phyloP scores from a whole-genome alignment of 495 filamentous ascomycete species.

The Zalerion maritima region DNA sequence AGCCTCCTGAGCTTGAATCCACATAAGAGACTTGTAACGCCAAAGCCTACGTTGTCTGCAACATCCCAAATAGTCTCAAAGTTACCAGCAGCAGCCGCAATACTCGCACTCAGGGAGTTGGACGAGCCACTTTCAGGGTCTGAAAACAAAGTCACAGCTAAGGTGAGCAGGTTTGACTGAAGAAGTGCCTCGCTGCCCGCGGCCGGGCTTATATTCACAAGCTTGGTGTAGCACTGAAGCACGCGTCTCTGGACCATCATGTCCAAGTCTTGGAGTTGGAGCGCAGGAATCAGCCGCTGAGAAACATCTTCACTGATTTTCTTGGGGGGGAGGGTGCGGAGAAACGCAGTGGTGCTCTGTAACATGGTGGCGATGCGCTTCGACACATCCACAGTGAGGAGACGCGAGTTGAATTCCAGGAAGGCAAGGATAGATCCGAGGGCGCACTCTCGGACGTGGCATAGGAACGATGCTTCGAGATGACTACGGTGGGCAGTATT shows the following conservation, averaged over 20 bases:
- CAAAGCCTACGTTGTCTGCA: slow-evolving; percentile 87
- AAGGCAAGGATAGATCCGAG: slow-evolving; percentile 84
- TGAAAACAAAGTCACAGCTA: slow-evolving; percentile 82
- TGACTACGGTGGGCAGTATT: slow-evolving; percentile 66
- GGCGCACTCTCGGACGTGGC: slow-evolving; percentile 91
- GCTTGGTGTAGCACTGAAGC: slow-evolving; percentile 82
- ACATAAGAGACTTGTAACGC: slow-evolving; percentile 69
- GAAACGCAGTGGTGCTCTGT: slow-evolving; percentile 84
- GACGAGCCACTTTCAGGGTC: slow-evolving; percentile 80
- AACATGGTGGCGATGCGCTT: slow-evolving; percentile 84
- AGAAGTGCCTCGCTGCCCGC: slow-evolving; percentile 71
- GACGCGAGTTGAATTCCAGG: slow-evolving; percentile 80
- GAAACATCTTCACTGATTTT: slow-evolving; percentile 81
- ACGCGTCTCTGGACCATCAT: slow-evolving; percentile 89
- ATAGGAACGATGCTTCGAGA: slow-evolving; percentile 80
- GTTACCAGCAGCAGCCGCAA: slow-evolving; percentile 75
- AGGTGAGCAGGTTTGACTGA: slow-evolving; percentile 85
- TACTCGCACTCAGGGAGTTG: slow-evolving; percentile 76
- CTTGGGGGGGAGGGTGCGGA: slow-evolving; percentile 66
- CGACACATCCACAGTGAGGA: slow-evolving; percentile 89
- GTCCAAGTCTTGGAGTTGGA: slow-evolving; percentile 83
- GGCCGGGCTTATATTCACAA: slow-evolving; percentile 71
- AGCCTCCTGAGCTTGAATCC: slow-evolving; percentile 60
- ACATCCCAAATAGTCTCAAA: slow-evolving; percentile 94
- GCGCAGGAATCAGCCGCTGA: slow-evolving; percentile 67